phyloP scores from a whole-genome alignment of 108 stramenopile species.

The Seminavis robusta region DNA sequence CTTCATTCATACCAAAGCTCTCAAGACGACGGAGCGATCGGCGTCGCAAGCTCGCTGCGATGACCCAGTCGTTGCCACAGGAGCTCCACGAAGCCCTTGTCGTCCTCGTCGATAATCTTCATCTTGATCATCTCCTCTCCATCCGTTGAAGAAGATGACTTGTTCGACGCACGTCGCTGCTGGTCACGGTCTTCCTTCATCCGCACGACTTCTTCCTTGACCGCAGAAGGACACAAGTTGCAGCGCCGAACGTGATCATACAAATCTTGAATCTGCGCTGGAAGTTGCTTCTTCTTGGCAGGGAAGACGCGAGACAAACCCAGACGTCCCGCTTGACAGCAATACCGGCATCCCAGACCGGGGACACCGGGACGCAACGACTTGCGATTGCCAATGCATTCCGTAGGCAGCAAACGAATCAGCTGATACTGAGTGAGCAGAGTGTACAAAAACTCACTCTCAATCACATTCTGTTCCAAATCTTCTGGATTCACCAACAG shows the following conservation, averaged over 20 bases:
- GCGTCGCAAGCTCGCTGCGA: no score
- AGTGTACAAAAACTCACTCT: slow-evolving; percentile 24
- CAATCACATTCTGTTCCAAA: neutral
- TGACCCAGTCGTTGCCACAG: slow-evolving; percentile 34
- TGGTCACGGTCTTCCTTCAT: no score
- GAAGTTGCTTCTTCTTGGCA: slow-evolving; percentile 29
- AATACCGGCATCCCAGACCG: slow-evolving; percentile 41
- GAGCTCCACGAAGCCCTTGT: slow-evolving; percentile 29
- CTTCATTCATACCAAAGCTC: no score
- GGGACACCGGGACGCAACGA: slow-evolving; percentile 28
- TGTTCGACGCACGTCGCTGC: neutral
- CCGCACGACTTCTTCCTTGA: slow-evolving; percentile 15
- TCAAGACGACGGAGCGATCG: no score
- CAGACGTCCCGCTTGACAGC: slow-evolving; percentile 11
- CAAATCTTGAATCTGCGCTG: slow-evolving; percentile 31
- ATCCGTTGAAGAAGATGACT: no score
- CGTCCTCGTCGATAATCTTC: neutral
- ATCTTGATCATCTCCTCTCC: no score
- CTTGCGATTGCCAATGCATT: slow-evolving; percentile 24
- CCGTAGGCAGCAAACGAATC: slow-evolving; percentile 20
- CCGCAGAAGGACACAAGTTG: slow-evolving; percentile 21
- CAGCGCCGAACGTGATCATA: slow-evolving; percentile 40
- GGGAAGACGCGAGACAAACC: slow-evolving; percentile 42
- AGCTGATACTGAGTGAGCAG: slow-evolving; percentile 26
- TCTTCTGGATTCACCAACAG: slow-evolving; percentile 23